Evolutionary conservation across 208 protist genomes (phyloP).

Genomic region (Acanthamoeba divionensis): DNA sequence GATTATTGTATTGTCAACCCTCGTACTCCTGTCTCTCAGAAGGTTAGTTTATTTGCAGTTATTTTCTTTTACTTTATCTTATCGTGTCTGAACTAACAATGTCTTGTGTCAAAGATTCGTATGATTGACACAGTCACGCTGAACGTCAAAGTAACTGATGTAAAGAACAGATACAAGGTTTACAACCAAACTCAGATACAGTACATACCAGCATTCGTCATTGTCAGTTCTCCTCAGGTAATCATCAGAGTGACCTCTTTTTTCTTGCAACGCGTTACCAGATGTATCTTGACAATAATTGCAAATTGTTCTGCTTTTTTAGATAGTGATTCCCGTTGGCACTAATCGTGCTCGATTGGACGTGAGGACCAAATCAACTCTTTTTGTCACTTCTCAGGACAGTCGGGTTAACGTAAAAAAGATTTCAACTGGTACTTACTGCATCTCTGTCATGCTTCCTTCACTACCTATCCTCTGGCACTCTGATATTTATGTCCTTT

Average conservation of each 20-base stretch:
- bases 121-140: neutral
- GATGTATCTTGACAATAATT: neutral
- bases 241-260: neutral
- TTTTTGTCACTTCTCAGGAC: neutral
- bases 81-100: neutral
- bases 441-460: too few relatives aligned
- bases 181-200: conserved; percentile 21
- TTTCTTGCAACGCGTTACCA: neutral
- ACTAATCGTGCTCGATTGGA: neutral
- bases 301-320: neutral
- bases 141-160: conserved; percentile 12
- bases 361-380: neutral
- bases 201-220: conserved; percentile 27
- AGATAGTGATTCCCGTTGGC: conserved; percentile 14
- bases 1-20: conserved; percentile 7
- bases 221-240: conserved; percentile 12
- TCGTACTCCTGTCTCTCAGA: neutral
- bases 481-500: too few relatives aligned
- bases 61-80: neutral
- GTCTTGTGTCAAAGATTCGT: neutral
- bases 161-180: neutral
- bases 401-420: neutral
- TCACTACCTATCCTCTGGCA: too few relatives aligned
- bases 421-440: too few relatives aligned
- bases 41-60: neutral